Conservation (phyloP, 2,329 filamentous ascomycete species). For the Ophiostoma triangulosporum region DNA sequence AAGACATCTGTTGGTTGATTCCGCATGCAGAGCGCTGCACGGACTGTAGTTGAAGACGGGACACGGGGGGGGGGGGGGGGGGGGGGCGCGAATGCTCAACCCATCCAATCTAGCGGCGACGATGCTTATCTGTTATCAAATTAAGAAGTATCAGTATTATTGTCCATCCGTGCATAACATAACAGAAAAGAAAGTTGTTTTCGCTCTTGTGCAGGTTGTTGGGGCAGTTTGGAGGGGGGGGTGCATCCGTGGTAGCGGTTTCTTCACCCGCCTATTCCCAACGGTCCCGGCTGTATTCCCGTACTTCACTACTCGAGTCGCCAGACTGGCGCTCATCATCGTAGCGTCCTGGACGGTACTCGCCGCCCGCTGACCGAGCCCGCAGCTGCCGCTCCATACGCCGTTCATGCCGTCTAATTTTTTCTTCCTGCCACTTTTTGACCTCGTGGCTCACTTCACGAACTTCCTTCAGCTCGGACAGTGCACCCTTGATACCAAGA, state of each 20-base stretch:
- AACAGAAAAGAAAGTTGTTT: not conserved
- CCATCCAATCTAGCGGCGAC: conserved; percentile 17
- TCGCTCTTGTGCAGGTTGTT: no score
- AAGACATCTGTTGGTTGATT: not conserved
- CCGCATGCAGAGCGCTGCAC: not conserved
- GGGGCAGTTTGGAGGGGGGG: no score
- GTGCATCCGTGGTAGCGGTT: no score
- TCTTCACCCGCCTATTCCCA: conserved; percentile 11
- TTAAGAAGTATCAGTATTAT: conserved; percentile 4
- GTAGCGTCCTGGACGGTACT: conserved; percentile 20
- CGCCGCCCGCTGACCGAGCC: conserved; percentile 12
- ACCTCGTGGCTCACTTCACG: conserved; percentile 35
- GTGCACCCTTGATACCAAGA: conserved; percentile 42
- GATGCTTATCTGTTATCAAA: conserved; percentile 25
- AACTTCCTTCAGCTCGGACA: conserved; percentile 43
- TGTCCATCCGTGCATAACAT: not conserved
- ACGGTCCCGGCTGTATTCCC: not conserved
- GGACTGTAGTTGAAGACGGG: not conserved
- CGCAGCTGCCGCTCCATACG: conserved; percentile 25
- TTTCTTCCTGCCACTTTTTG: conserved; percentile 36
- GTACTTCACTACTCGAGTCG: not conserved
- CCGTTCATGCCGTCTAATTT: conserved; percentile 33
- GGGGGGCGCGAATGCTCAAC: not conserved
- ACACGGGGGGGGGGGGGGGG: not conserved
- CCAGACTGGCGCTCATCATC: not conserved